Conservation (phyloP, 345 rosid genomes). For the Gynandropsis gynandra region DNA sequence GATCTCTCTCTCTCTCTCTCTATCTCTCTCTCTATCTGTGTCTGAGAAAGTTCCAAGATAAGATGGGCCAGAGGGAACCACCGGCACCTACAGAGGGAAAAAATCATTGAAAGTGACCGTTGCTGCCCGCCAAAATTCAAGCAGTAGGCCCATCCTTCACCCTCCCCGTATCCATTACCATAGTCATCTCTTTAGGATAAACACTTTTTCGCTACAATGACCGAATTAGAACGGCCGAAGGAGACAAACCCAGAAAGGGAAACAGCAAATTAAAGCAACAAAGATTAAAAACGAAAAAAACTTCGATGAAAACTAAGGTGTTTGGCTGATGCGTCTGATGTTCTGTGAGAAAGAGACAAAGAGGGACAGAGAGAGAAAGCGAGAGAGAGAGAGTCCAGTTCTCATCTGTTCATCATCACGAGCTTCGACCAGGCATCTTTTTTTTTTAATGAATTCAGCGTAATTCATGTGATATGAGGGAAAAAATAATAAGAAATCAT, state of each 20-base stretch:
- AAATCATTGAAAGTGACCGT: slow-evolving; percentile 76
- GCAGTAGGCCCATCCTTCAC: slow-evolving; percentile 63
- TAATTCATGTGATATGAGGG: slow-evolving; percentile 28
- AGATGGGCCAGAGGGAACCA: slow-evolving; percentile 44
- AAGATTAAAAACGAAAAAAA: slow-evolving; percentile 4
- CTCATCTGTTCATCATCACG: slow-evolving; percentile 4
- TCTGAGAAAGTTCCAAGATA: slow-evolving; percentile 33
- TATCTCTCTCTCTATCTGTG: slow-evolving; percentile 16
- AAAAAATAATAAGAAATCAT: background rate
- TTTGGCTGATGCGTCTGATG: slow-evolving; percentile 19
- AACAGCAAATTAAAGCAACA: background rate
- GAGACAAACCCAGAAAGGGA: background rate
- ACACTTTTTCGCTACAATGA: slow-evolving; percentile 11
- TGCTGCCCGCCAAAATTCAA: slow-evolving; percentile 65
- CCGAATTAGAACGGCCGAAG: slow-evolving; percentile 11
- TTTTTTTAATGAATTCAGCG: slow-evolving; percentile 7
- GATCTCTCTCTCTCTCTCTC: slow-evolving; percentile 27
- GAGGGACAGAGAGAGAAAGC: slow-evolving; percentile 21
- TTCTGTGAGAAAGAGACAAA: slow-evolving; percentile 24
- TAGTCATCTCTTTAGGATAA: slow-evolving; percentile 16
- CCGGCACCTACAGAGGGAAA: slow-evolving; percentile 36
- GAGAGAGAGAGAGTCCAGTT: slow-evolving; percentile 5
- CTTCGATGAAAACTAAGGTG: slow-evolving; percentile 33
- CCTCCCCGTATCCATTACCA: slow-evolving; percentile 39
- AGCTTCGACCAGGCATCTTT: background rate